Evolutionary conservation across 495 filamentous ascomycete genomes (phyloP), one percentile per base, ranked within the genome.

Genomic region (Penicillium alfredii): DNA sequence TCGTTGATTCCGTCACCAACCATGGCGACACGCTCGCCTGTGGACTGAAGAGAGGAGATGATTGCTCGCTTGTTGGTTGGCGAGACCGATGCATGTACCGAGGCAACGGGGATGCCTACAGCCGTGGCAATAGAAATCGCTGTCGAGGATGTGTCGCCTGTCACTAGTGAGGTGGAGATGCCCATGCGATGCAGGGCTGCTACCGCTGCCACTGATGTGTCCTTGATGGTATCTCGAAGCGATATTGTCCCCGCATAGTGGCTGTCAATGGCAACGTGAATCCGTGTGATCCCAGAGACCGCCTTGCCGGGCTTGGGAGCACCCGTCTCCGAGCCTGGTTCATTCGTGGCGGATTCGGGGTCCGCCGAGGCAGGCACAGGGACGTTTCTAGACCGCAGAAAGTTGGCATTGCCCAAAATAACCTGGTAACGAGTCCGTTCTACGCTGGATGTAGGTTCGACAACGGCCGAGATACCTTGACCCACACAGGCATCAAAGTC

Each of bases 1-100:
- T 99, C 92, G 59, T 99, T 99, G 73, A 99, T 96, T 23, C 92
- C 92, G 55, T 99, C 92, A 34, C 92, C 92, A 14, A 97, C 92
- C 92, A 99, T 97, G 47, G 87, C 92, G 14, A 99, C 85, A 33
- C 81, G 68, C 28, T 82, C 73, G 41, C 88, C 87, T 2, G 60
- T 44, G 0, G 66, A 68, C 62, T 96, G 84, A 22, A 96, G 73
- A 28, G 77, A 58, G 11, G 77, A 74, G 57, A 99, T 76, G 51
- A 97, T 93, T 16, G 69, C 65, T 43, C 88, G 86, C 44, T 99
- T 99, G 46, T 92, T 80, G 26, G 84, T 81, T 1, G 92, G 92
- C 5, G 85, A 84, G 20, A 88, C 82, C 10, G 82, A 82, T 22
- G 92, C 87, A 55, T 81, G 80, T 18, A 97, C 81, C 45, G 86